Evolutionary conservation across 306 rosid genomes (phyloP), one percentile per base, ranked within the genome.

Genomic region (Purshia tridentata): DNA sequence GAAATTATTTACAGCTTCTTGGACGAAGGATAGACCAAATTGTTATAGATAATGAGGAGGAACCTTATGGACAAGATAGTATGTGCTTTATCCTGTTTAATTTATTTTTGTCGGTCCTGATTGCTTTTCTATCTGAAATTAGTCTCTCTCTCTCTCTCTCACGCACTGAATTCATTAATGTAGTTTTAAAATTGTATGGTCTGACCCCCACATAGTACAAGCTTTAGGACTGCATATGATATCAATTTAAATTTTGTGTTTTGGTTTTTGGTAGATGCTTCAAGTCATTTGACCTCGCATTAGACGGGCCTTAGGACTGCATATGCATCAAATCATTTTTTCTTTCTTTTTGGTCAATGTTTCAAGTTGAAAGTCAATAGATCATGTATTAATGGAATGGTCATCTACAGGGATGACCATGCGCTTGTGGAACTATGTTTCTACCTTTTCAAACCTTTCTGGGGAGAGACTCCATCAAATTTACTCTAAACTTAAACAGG

Each of bases 381-480:
- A 42, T 63, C 65, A 51, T 23, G 8, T 20, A 15, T 77, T 71
- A 55, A 66, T 65, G 6, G n/a, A 49, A n/a, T 29, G 50, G 3
- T n/a, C 69, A 16, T 74, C 11, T 70, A 29, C 92, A 95, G 99
- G 98, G 85, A 95, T 95, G 99, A 92, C 90, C 29, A 90, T 72
- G 74, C 83, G 99, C 51, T 84, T 95, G 83, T 95, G 99, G 99
- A 92, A 95, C 75, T 95, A 90, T 77, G 99, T 95, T 72, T 95
- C 99, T 52, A 90, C 97, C 23, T 95, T 86, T 81, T 95, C 98
- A 72, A 92, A 95, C 86, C 90, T 95, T 29, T 88, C 99, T 3
- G 99, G 99, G 72, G 99, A 90, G 84, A 85, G 97, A 74, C 98
- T 95, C 65, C 90, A 83, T 73, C 97, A 95, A 81, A 95, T 95